These are phyloP conservation scores for Trichoderma virens DNA, from an alignment of 495 filamentous ascomycete species.

Conservation along the genomic window DNA sequence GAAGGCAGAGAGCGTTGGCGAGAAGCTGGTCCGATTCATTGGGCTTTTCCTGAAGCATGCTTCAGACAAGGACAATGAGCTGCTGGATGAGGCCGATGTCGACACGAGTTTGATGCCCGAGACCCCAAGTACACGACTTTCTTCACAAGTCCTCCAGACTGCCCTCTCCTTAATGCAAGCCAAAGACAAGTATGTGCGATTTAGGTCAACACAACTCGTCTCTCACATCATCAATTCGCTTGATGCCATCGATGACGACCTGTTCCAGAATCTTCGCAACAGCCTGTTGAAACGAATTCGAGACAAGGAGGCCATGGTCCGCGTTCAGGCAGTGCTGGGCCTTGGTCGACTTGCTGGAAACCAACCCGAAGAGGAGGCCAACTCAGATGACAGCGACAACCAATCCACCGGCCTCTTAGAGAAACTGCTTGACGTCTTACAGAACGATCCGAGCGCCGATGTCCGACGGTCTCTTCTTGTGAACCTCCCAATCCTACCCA, in stretches of 20 bases:
- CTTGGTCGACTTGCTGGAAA: conserved; percentile 78
- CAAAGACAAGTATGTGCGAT: conserved; percentile 90
- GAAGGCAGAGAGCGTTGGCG: conserved; percentile 85
- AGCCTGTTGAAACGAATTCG: conserved; percentile 75
- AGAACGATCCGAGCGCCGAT: conserved; percentile 91
- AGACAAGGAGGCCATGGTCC: conserved; percentile 87
- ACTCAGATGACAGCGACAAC: conserved; percentile 56
- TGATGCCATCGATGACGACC: conserved; percentile 79
- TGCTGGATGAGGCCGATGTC: conserved; percentile 40
- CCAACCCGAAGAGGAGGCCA: conserved; percentile 63
- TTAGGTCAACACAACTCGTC: conserved; percentile 80
- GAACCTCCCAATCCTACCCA: conserved; percentile 73
- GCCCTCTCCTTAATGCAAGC: conserved; percentile 62
- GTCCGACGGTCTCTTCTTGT: conserved; percentile 81
- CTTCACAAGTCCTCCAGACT: conserved; percentile 56
- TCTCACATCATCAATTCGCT: conserved; percentile 83
- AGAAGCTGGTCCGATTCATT: conserved; percentile 75
- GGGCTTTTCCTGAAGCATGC: conserved; percentile 77
- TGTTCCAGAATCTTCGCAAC: conserved; percentile 71
- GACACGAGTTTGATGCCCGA: conserved; percentile 60
- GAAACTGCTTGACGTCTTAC: conserved; percentile 82
- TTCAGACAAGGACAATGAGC: conserved; percentile 67
- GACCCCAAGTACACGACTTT: conserved; percentile 74
- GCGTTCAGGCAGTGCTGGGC: conserved; percentile 89
- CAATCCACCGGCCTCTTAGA: conserved; percentile 57